These are phyloP conservation scores for Syzygium jambos DNA, from an alignment of 345 rosid genomes.

Conservation along the genomic window DNA sequence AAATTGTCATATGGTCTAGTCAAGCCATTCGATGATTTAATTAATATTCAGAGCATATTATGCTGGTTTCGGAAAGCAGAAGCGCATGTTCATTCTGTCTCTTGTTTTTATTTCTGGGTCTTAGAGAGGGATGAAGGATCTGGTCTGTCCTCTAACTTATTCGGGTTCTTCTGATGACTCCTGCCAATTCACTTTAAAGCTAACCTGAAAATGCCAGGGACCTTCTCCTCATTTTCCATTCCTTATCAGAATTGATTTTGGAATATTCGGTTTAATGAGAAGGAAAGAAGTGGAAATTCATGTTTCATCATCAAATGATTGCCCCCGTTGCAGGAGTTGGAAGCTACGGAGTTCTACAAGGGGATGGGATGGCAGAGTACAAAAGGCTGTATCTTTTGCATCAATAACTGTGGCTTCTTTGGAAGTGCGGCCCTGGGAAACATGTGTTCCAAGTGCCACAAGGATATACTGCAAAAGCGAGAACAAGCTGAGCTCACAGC, in stretches of 20 bases:
- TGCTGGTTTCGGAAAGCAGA: background rate
- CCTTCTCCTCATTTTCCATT: background rate
- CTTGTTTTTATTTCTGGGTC: background rate
- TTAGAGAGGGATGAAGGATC: background rate
- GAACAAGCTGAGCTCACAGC: constrained; percentile 8
- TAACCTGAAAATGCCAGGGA: background rate
- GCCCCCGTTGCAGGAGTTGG: background rate
- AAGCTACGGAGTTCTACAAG: background rate
- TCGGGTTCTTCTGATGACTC: background rate
- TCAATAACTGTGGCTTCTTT: constrained; percentile 18
- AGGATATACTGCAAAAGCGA: constrained; percentile 6
- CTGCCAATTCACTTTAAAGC: background rate
- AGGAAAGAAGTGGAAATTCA: background rate
- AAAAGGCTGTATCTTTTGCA: constrained; percentile 14
- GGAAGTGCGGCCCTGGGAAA: constrained; percentile 17
- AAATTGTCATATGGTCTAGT: background rate
- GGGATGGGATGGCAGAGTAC: constrained; percentile 9
- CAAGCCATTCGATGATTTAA: background rate
- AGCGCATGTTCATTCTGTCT: background rate
- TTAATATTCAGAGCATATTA: background rate
- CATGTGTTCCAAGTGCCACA: constrained; percentile 19
- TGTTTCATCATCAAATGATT: background rate
- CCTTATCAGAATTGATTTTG: background rate
- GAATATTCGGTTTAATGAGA: background rate
- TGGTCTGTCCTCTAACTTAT: background rate